Conservation (phyloP, 192 early-diverging fungal genomes). For the Dimargaris xerosporica region DNA sequence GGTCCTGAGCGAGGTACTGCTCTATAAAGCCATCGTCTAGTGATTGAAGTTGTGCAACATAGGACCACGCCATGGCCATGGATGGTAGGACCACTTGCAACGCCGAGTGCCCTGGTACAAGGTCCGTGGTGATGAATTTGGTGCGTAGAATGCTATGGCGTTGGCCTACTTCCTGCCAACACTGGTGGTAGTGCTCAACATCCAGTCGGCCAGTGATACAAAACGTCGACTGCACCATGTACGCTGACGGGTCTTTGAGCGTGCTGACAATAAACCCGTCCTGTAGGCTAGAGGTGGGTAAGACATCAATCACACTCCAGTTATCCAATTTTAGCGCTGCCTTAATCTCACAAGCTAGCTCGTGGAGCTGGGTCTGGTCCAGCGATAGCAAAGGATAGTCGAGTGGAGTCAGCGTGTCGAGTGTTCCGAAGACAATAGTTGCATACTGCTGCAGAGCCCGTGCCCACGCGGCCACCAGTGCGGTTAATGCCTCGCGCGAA, state of each 20-base stretch:
- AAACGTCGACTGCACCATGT: not conserved
- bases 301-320: not conserved
- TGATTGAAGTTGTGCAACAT: no score
- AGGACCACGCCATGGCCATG: not conserved
- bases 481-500: no score
- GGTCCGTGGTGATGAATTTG: not conserved
- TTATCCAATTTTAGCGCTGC: no score
- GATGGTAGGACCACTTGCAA: not conserved
- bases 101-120: not conserved
- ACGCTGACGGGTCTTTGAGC: not conserved
- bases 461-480: no score
- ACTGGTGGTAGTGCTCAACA: not conserved
- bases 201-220: not conserved
- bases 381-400: no score
- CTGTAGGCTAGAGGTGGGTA: not conserved
- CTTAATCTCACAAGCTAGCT: no score
- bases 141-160: not conserved
- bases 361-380: no score
- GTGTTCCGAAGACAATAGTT: no score
- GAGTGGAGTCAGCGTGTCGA: no score
- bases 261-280: not conserved
- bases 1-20: not conserved
- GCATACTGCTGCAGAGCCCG: no score
- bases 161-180: not conserved
- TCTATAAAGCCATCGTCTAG: not conserved